These are phyloP conservation scores for Ceratocystis lukuohia DNA, from an alignment of 2,329 filamentous ascomycete species.

Conservation along the genomic window DNA sequence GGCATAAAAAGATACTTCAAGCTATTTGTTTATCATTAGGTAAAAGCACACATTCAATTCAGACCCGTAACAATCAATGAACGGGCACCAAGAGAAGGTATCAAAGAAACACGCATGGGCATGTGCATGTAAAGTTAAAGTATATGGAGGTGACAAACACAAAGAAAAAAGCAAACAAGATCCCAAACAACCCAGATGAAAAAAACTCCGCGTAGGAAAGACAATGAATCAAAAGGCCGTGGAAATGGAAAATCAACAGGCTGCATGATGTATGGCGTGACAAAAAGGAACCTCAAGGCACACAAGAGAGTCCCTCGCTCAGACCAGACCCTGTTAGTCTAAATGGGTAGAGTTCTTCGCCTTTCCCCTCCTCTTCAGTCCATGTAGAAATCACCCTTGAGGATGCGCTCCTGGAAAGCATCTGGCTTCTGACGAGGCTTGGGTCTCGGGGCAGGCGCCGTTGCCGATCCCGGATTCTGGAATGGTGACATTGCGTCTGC, in stretches of 20 bases:
- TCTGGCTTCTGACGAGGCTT: slow-evolving; percentile 68
- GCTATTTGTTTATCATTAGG: background rate
- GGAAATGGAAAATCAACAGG: slow-evolving; percentile 6
- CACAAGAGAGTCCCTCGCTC: background rate
- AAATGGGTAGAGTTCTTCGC: background rate
- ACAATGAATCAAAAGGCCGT: background rate
- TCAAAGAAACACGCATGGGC: slow-evolving; percentile 12
- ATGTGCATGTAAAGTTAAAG: slow-evolving; percentile 13
- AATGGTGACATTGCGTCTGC: slow-evolving; percentile 24
- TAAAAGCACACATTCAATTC: background rate
- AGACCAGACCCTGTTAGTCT: background rate
- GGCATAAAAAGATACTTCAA: background rate
- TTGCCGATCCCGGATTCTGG: slow-evolving; percentile 19
- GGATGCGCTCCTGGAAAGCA: slow-evolving; percentile 88
- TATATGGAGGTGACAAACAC: background rate
- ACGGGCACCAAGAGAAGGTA: background rate
- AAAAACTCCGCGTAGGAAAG: background rate
- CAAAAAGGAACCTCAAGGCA: background rate
- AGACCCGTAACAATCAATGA: background rate
- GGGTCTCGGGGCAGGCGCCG: slow-evolving; percentile 27
- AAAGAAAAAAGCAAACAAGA: background rate
- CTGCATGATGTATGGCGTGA: background rate
- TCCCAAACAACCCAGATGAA: background rate
- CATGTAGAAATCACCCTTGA: slow-evolving; percentile 98
- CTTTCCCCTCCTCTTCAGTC: slow-evolving; percentile 43